Evolutionary conservation across 192 early-diverging fungal genomes (phyloP).

Genomic region (Chytriomyces sp.): DNA sequence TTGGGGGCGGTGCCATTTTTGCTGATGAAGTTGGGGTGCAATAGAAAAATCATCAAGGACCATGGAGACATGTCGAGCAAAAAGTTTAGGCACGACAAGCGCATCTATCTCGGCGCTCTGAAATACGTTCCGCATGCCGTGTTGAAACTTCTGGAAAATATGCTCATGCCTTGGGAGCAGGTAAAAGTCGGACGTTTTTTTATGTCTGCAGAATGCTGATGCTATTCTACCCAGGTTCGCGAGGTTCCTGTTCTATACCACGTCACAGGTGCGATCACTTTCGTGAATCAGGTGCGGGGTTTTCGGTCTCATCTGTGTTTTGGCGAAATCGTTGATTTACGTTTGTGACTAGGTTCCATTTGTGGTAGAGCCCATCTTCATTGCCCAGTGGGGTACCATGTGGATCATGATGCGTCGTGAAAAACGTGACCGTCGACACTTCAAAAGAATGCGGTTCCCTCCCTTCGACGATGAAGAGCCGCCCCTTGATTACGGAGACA

Average conservation of each 20-base stretch:
- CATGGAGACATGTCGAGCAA: slow-evolving; percentile 99
- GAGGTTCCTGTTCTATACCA: slow-evolving; percentile 97
- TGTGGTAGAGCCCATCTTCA: slow-evolving; percentile 97
- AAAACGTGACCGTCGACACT: slow-evolving; percentile 95
- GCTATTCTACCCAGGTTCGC: slow-evolving; percentile 57
- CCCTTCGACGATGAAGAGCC: slow-evolving; percentile 99
- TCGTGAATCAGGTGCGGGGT: slow-evolving; percentile 78
- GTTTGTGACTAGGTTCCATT: slow-evolving; percentile 62
- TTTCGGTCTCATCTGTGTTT: too few species aligned
- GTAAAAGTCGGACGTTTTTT: slow-evolving; percentile 40
- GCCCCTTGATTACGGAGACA: slow-evolving; percentile 98
- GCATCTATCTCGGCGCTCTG: slow-evolving; percentile 96
- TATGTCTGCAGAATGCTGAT: background rate
- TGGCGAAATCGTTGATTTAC: too few species aligned
- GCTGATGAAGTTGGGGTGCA: background rate
- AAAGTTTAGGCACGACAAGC: slow-evolving; percentile 96
- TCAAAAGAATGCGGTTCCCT: slow-evolving; percentile 98
- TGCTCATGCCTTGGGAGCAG: slow-evolving; percentile 99
- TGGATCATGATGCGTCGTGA: slow-evolving; percentile 99
- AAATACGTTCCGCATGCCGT: slow-evolving; percentile 99
- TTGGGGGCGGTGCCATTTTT: background rate
- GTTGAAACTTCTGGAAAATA: slow-evolving; percentile 96
- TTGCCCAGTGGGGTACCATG: slow-evolving; percentile 99
- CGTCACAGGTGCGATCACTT: slow-evolving; percentile 97
- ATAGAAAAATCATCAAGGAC: slow-evolving; percentile 95